Evolutionary conservation across 495 filamentous ascomycete species (phyloP).

Genomic region (Aspergillus steynii): DNA sequence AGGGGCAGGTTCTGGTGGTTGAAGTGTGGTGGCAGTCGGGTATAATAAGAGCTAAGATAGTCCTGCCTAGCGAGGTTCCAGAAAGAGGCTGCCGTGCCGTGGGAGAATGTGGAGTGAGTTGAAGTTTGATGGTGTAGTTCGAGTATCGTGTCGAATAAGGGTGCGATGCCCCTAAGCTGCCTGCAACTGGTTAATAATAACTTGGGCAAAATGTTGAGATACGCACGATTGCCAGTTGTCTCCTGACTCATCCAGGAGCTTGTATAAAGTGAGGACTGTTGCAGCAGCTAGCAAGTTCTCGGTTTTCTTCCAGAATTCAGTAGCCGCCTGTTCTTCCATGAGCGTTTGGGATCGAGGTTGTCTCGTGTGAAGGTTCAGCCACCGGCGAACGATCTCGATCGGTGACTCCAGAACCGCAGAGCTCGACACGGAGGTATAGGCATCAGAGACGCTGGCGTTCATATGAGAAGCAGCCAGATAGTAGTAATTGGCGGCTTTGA

Average conservation of each 20-base stretch:
- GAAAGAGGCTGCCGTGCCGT: slow-evolving; percentile 38
- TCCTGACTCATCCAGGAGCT: slow-evolving; percentile 34
- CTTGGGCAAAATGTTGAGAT: background rate
- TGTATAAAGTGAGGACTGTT: slow-evolving; percentile 33
- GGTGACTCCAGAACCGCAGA: slow-evolving; percentile 41
- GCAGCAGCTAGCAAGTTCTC: slow-evolving; percentile 38
- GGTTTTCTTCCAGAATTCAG: slow-evolving; percentile 21
- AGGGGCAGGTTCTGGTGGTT: slow-evolving; percentile 31
- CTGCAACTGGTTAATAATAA: slow-evolving; percentile 20
- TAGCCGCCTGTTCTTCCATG: slow-evolving; percentile 12
- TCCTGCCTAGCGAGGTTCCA: slow-evolving; percentile 46
- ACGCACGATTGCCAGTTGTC: slow-evolving; percentile 43
- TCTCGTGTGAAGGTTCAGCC: slow-evolving; percentile 22
- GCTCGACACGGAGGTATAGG: slow-evolving; percentile 35
- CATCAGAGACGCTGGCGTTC: slow-evolving; percentile 29
- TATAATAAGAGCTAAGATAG: slow-evolving; percentile 41
- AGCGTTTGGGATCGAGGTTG: slow-evolving; percentile 4
- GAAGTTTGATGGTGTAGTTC: slow-evolving; percentile 8
- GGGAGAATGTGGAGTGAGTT: slow-evolving; percentile 23
- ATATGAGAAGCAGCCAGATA: slow-evolving; percentile 37
- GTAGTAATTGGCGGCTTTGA: slow-evolving; percentile 46
- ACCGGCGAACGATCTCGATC: slow-evolving; percentile 30
- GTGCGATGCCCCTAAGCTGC: slow-evolving; percentile 32
- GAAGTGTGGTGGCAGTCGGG: slow-evolving; percentile 33
- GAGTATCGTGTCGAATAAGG: slow-evolving; percentile 34